Base-by-base conservation (phyloP, 2,329 filamentous ascomycete species). In the Periconia digitata region DNA sequence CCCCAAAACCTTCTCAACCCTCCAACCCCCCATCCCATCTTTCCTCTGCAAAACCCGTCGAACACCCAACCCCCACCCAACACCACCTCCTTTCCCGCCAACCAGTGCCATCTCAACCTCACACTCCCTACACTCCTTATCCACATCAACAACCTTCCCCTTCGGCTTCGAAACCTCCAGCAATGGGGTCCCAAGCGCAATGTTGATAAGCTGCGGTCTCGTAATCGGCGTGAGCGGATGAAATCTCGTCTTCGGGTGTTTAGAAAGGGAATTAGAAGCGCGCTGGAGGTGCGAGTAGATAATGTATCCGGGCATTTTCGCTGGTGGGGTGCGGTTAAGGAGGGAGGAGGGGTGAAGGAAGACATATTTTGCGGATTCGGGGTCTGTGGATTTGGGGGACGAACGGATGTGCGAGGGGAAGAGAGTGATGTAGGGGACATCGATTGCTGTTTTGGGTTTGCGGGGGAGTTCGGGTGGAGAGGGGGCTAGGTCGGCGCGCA, bases 341-440 rank as follows among this genome's bases (percentile, higher is more conserved):
- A 90, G 79, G 1, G 91, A 96, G 0, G 87, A 83, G 0, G 94
- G 91, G 68, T 97, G 94, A 38, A 97, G 83, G 66, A 89, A 97
- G 2, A 96, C 90, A 24, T 86, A 85, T 46, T 81, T 80, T 44
- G 89, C 84, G 23, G 79, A 59, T 12, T 32, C 27, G 15, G 77
- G 74, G 15, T 76, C 70, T 64, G 60, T 70, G 49, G 42, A 78
- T 43, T 63, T 62, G 17, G 61, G 35, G 36, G 49, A 21, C 3
- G 56, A 58, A 17, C 77, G 64, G 27, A n/a, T n/a, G 37, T 83
- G 68, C 51, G 90, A 77, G 0, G 90, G 85, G 57, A 92, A 84
- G 4, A 99, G 84, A 0, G 94, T 91, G 6, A 95, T 72, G 66
- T 97, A 99, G 0, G 92, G 89, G 2, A 97, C 89, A 59, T 97